Conservation (phyloP, 2,329 filamentous ascomycete genomes). For the Colletotrichum sublineola region DNA sequence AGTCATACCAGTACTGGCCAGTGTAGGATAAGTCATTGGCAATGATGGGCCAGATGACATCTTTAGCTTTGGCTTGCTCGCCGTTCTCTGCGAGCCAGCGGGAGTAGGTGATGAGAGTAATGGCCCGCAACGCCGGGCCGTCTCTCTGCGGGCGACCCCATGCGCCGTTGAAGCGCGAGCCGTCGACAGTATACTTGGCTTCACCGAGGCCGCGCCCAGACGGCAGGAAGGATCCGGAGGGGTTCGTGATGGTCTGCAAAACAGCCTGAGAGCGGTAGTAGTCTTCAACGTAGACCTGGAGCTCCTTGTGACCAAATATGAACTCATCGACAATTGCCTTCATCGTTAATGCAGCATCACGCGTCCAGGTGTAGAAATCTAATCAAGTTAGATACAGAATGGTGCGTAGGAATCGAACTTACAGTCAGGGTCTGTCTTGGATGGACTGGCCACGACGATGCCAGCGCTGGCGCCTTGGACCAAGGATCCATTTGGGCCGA, state of each 20-base stretch:
- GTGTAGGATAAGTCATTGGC: conserved; percentile 70
- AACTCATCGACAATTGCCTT: conserved; percentile 67
- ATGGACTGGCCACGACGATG: conserved; percentile 68
- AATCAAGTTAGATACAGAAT: conserved; percentile 43
- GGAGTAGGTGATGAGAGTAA: conserved; percentile 67
- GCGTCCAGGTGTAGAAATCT: conserved; percentile 71
- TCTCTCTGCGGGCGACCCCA: conserved; percentile 73
- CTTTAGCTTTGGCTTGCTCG: conserved; percentile 54
- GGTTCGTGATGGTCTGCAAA: conserved; percentile 66
- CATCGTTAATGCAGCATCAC: conserved; percentile 66
- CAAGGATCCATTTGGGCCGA: conserved; percentile 63
- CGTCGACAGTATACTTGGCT: conserved; percentile 67
- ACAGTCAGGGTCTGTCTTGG: conserved; percentile 67
- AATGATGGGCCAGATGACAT: conserved; percentile 67
- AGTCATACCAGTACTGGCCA: conserved; percentile 60
- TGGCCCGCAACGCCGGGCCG: conserved; percentile 70
- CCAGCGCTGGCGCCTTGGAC: conserved; percentile 62
- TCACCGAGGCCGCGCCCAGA: conserved; percentile 65
- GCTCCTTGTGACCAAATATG: conserved; percentile 58
- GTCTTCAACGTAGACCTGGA: conserved; percentile 62
- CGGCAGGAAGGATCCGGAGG: conserved; percentile 61
- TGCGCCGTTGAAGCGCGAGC: conserved; percentile 61
- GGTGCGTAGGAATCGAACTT: conserved; percentile 43
- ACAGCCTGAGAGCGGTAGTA: conserved; percentile 66
- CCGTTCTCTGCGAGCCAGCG: conserved; percentile 64